Conservation (phyloP, 108 stramenopile genomes). For the Hondaea fermentalgiana region DNA sequence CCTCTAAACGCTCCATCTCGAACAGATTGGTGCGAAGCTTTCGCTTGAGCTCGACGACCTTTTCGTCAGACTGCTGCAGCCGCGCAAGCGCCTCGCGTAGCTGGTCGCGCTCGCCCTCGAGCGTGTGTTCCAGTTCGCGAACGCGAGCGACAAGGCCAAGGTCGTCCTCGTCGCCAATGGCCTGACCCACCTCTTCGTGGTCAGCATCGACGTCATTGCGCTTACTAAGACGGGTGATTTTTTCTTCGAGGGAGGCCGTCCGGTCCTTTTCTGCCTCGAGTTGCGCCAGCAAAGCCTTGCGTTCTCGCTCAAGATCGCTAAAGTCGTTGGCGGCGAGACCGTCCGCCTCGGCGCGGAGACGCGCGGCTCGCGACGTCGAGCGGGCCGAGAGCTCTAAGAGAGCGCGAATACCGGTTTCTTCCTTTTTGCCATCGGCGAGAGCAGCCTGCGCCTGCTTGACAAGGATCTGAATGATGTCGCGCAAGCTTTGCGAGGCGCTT, state of each 20-base stretch:
- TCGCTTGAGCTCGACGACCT: not conserved
- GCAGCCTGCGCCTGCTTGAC: not conserved
- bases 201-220: not conserved
- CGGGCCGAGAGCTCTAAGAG: not conserved
- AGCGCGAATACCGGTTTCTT: not conserved
- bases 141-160: not conserved
- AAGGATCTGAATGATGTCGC: not conserved
- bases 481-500: not conserved
- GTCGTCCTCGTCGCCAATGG: not conserved
- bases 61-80: not conserved
- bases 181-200: no score
- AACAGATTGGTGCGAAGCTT: conserved; percentile 2
- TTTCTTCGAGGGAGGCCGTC: not conserved
- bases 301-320: not conserved
- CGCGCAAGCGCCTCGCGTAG: not conserved
- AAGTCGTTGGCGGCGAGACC: not conserved
- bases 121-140: not conserved
- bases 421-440: not conserved
- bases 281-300: not conserved
- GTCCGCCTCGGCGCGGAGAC: not conserved
- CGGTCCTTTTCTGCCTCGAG: not conserved
- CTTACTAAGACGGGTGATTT: not conserved
- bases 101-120: not conserved
- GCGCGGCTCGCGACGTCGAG: not conserved
- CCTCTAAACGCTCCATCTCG: conserved; percentile 4